Conservation (phyloP, 2,329 filamentous ascomycete species). For the Phoma sp. region DNA sequence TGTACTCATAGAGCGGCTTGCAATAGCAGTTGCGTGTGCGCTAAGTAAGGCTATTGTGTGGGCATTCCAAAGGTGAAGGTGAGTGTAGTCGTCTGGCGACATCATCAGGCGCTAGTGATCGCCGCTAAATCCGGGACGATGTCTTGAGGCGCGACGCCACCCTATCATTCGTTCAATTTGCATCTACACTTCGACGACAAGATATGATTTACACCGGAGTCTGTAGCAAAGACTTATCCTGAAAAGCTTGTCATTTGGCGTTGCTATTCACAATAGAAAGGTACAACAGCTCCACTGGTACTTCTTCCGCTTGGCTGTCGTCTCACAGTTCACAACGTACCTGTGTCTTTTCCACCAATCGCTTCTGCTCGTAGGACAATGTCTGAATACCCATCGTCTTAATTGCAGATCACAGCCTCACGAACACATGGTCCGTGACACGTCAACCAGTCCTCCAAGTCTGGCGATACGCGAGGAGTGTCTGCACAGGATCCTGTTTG, state of each 20-base stretch:
- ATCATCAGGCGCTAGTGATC: slow-evolving; percentile 11
- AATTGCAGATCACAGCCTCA: background rate
- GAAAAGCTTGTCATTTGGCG: no score
- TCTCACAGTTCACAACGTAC: background rate
- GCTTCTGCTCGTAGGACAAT: background rate
- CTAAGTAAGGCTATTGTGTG: background rate
- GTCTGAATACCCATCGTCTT: background rate
- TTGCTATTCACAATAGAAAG: background rate
- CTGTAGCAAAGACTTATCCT: no score
- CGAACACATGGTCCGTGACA: slow-evolving; percentile 3
- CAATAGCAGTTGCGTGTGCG: background rate
- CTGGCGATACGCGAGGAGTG: slow-evolving; percentile 6
- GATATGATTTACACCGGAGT: no score
- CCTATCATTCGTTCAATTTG: background rate
- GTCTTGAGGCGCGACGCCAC: background rate
- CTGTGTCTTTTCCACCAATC: background rate
- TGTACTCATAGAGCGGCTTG: slow-evolving; percentile 1
- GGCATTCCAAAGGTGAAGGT: background rate
- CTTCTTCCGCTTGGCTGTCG: background rate
- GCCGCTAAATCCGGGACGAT: slow-evolving; percentile 8
- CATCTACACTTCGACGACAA: background rate
- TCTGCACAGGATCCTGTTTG: background rate
- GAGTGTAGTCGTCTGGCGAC: slow-evolving; percentile 2
- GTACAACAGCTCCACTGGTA: background rate
- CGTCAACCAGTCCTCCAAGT: background rate